Base-by-base conservation (phyloP, 2,329 filamentous ascomycete genomes). In the Talaromyces sp. region DNA sequence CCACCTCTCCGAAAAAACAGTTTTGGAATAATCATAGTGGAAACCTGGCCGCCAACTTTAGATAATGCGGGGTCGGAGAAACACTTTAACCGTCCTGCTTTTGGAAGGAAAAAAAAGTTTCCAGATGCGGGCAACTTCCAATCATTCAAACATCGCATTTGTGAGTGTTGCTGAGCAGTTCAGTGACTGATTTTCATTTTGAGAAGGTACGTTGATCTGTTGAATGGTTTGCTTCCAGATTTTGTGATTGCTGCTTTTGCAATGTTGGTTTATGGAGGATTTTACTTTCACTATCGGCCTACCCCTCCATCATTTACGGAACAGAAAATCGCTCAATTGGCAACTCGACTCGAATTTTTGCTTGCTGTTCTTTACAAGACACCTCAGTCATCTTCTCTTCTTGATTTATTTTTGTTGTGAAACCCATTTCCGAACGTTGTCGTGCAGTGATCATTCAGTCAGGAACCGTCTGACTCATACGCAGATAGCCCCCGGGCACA, bases 401-500 rank as follows among this genome's bases (percentile, higher is more conserved):
- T 39, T 56, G 50, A 3, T 35, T 22, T 6, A 37, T 49, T 11
- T 13, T 13, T 31, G 16, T 24, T 47, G 11, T 35, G 31, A 37
- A 14, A 54, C n/a, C 10, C 13, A 16, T 33, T 56, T 56, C 52
- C 39, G 2, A 7, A 27, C 13, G 41, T 62, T 22, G 7, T 9
- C 39, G 9, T 62, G 9, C 45, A 7, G 13, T 35, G 9, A 58
- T 49, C 9, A 27, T 27, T 37, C 68, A 66, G 50, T 63, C 63
- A 66, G 63, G 8, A 47, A 33, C 5, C n/a, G 3, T 22, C 57
- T 62, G 50, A 69, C 69, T 41, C 49, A 33, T 47, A 39, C 33
- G 13, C 37, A 62, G 60, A 68, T 64, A 69, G 35, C 43, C 57
- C 67, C 66, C 60, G 49, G 66, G 68, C 68, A 68, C 67, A 62